Percentiles rank a stretch among this genome's conserved stretches.
phyloP scores from a whole-genome alignment of 106 monocot species.

The Dendrobium officinale region DNA sequence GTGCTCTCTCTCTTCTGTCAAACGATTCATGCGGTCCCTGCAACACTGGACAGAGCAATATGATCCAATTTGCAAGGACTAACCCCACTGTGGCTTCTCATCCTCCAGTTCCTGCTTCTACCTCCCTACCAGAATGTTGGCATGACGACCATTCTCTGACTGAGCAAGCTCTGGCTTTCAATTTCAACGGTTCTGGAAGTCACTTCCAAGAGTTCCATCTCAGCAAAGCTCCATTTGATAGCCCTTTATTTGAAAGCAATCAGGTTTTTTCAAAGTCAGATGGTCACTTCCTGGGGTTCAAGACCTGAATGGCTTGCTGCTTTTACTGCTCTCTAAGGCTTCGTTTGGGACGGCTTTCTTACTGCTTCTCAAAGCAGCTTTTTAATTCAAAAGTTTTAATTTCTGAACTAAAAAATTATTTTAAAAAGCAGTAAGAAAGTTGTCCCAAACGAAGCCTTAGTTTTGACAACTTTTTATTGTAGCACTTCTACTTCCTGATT shows the following conservation, averaged over 20 bases:
- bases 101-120: conserved; percentile 13
- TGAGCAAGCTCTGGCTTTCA: conserved; percentile 21
- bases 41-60: conserved; percentile 11
- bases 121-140: conserved; percentile 20
- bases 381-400: too few species aligned
- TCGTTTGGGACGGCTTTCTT: too few species aligned
- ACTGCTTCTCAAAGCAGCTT: too few species aligned
- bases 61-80: conserved; percentile 6
- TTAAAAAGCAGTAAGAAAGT: too few species aligned
- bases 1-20: conserved; percentile 99
- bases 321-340: background rate
- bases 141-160: conserved; percentile 13
- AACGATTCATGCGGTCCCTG: conserved; percentile 32
- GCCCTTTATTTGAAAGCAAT: conserved; percentile 8
- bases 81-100: background rate
- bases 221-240: background rate
- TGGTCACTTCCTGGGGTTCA: conserved; percentile 6
- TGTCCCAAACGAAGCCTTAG: background rate
- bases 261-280: conserved; percentile 6
- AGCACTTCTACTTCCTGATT: background rate
- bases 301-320: background rate
- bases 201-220: conserved; percentile 34
- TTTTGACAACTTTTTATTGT: background rate
- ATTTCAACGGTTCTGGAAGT: conserved; percentile 12
- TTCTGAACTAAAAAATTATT: too few species aligned